Evolutionary conservation across 2,329 filamentous ascomycete genomes (phyloP).

Genomic region (Shiraia bambusicola): DNA sequence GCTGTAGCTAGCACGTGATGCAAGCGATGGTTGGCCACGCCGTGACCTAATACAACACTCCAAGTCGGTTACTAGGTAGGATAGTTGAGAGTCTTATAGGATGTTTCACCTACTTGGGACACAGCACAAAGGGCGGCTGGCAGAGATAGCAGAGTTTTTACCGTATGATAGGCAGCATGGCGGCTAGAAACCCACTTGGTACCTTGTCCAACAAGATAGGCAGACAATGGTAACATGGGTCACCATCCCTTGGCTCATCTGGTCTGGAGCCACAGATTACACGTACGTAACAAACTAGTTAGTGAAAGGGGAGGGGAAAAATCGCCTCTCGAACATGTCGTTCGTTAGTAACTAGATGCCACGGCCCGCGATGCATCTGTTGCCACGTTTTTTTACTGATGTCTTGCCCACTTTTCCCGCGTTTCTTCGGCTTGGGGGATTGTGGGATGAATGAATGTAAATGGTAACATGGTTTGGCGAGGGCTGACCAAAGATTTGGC

Average conservation of each 20-base stretch:
- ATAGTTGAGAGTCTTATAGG: slow-evolving; percentile 7
- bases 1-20: background rate
- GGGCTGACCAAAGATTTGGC: slow-evolving; percentile 1
- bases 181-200: slow-evolving; percentile 4
- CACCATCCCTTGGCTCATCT: background rate
- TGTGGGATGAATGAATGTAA: no score
- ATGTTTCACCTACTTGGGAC: slow-evolving; percentile 9
- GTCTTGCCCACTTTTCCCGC: slow-evolving; percentile 5
- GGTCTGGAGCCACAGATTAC: slow-evolving; percentile 29
- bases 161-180: slow-evolving; percentile 5
- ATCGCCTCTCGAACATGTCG: slow-evolving; percentile 3
- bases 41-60: background rate
- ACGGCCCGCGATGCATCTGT: slow-evolving; percentile 7
- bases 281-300: slow-evolving; percentile 24
- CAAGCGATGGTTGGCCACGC: slow-evolving; percentile 2
- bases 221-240: slow-evolving; percentile 2
- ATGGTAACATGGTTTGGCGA: no score
- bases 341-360: no score
- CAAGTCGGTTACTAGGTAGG: background rate
- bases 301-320: slow-evolving; percentile 15
- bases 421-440: slow-evolving; percentile 13
- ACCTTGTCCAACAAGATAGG: background rate
- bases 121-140: background rate
- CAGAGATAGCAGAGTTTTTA: slow-evolving; percentile 16
- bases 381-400: background rate